Evolutionary conservation across 441 rosid genomes (phyloP), one percentile per base, ranked within the genome.

Genomic region (Bocquillonia castaneifolia): DNA sequence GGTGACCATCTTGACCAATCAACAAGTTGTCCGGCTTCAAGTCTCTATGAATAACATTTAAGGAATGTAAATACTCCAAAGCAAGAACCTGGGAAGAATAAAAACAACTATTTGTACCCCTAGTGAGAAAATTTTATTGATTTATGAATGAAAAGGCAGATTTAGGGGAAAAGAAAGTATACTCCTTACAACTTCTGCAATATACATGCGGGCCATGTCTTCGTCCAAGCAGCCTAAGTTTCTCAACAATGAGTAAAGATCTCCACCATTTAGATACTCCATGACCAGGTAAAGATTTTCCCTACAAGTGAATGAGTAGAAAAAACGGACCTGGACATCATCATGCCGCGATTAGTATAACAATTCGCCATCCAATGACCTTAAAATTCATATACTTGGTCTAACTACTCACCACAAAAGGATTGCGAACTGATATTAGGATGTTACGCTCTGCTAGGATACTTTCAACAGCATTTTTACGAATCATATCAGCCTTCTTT

Each of bases 231-330:
- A 92, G 50, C 99, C 97, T 63, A 95, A 83, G 73, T 85, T 90
- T 83, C 87, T 86, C 84, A 95, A 78, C 61, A 95, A 70, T 67
- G 98, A 95, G 86, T 78, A 92, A 45, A 95, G 96, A 77, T 95
- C 99, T 75, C 99, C 99, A 6, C 97, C 98, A 76, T 95, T 95
- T 79, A 92, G 79, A 77, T 92, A 92, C 85, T 95, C 99, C 99
- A 95, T 95, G 57, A 95, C 98, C 68, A 95, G 73, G 79, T 95
- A 95, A 67, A 95, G 97, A 78, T 92, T 95, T 73, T 95, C 98
- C 74, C 95, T 88, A 82, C 98, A 89, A 51, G 98, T 92, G 89
- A 95, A 95, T 66, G 98, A 95, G 84, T 90, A 92, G 87, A 92
- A 92, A 79, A 95, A 88, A 34, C 97, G 92, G 51, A 95, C 99